A percentile compares a stretch with the other conserved stretches of the same genome.
Conservation (phyloP, 2,329 filamentous ascomycete species). For the Calonectria leucothoes region DNA sequence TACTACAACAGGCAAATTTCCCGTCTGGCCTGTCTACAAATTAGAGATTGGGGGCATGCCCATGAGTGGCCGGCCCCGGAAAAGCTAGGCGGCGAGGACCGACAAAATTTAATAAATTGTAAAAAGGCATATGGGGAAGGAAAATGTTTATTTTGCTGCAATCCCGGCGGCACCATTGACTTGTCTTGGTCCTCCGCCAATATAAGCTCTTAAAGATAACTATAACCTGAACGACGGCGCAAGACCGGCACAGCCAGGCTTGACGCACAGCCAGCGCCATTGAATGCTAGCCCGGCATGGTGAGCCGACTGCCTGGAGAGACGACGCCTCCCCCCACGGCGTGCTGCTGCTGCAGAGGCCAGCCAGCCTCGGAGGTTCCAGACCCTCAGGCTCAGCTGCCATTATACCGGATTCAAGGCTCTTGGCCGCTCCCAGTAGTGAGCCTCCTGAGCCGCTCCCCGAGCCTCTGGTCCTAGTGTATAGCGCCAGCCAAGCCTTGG, state of each 20-base stretch:
- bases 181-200: neutral
- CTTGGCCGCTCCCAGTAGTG: slow-evolving; percentile 23
- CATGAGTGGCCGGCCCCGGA: neutral
- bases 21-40: neutral
- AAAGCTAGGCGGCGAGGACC: neutral
- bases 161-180: neutral
- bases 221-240: slow-evolving; percentile 5
- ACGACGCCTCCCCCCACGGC: slow-evolving; percentile 30
- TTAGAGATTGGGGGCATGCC: neutral
- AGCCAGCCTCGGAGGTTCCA: slow-evolving; percentile 36
- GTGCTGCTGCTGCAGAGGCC: slow-evolving; percentile 14
- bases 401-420: slow-evolving; percentile 14
- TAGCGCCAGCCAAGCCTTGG: neutral
- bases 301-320: slow-evolving; percentile 6
- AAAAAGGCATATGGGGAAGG: neutral
- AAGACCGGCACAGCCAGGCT: neutral
- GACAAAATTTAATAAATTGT: neutral
- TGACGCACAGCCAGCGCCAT: neutral
- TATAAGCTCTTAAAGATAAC: slow-evolving; percentile 4
- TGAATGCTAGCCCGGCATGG: neutral
- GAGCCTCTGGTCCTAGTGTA: neutral
- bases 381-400: slow-evolving; percentile 27
- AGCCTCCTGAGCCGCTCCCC: slow-evolving; percentile 24
- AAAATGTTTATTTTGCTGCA: slow-evolving; percentile 1
- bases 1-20: neutral